Evolutionary conservation across 768 basidiomycete species (phyloP).

Genomic region (Boletus coccyginus): DNA sequence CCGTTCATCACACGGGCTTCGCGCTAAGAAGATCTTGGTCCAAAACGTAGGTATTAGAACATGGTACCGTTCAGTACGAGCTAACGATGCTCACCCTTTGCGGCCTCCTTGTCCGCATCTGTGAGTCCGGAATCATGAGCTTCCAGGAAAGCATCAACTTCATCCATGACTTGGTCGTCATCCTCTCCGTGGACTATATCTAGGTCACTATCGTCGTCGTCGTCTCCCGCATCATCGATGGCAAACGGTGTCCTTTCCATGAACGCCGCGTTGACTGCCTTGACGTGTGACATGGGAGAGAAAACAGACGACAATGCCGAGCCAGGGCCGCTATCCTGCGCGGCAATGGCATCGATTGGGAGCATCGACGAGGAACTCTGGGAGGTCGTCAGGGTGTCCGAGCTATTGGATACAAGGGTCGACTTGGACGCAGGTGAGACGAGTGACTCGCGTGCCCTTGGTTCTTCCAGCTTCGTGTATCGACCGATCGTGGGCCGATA

Average conservation of each 20-base stretch:
- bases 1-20: conserved; percentile 42
- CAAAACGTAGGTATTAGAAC: background rate
- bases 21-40: conserved; percentile 56
- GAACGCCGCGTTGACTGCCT: conserved; percentile 76
- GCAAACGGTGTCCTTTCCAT: conserved; percentile 94
- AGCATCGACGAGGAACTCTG: conserved; percentile 48
- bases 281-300: conserved; percentile 63
- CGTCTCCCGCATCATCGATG: conserved; percentile 83
- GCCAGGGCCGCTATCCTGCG: conserved; percentile 21
- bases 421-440: conserved; percentile 65
- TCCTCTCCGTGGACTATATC: conserved; percentile 53
- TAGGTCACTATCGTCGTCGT: conserved; percentile 67
- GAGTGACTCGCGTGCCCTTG: conserved; percentile 83
- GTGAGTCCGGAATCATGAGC: conserved; percentile 86
- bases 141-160: conserved; percentile 94
- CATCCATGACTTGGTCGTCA: conserved; percentile 84
- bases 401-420: conserved; percentile 41
- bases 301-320: conserved; percentile 32
- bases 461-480: conserved; percentile 79
- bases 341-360: conserved; percentile 40
- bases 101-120: conserved; percentile 74
- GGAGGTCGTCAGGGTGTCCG: conserved; percentile 24
- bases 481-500: conserved; percentile 85
- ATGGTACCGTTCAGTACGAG: background rate
- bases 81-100: conserved; percentile 53